Evolutionary conservation across 2,329 filamentous ascomycete genomes (phyloP).

Genomic region (Cordyceps cicadae): DNA sequence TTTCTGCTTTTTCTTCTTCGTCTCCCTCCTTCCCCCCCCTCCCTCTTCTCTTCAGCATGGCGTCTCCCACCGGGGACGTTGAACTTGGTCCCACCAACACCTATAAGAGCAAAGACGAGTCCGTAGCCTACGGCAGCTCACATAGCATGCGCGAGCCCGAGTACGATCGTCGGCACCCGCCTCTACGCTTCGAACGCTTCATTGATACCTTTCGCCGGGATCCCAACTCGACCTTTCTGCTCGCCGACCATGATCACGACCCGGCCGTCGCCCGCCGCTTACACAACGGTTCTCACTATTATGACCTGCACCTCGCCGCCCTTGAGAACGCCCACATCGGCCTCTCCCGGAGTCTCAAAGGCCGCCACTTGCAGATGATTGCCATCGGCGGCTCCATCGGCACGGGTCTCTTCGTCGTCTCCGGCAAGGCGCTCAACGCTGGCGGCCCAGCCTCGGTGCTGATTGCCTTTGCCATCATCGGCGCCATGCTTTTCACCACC

Average conservation of each 20-base stretch:
- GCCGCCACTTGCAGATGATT: constrained; percentile 92
- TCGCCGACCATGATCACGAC: constrained; percentile 37
- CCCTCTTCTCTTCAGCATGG: constrained; percentile 22
- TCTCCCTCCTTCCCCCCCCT: background rate
- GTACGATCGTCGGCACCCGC: constrained; percentile 29
- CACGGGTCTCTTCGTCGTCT: constrained; percentile 81
- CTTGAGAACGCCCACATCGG: constrained; percentile 69
- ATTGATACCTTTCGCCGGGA: constrained; percentile 58
- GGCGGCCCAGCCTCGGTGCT: constrained; percentile 74
- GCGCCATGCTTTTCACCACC: constrained; percentile 83
- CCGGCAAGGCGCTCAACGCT: constrained; percentile 58
- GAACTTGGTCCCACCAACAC: constrained; percentile 50
- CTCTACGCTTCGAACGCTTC: constrained; percentile 31
- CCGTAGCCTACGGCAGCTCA: constrained; percentile 39
- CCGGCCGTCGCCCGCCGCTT: constrained; percentile 17
- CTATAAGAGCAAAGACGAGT: constrained; percentile 52
- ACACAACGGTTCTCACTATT: constrained; percentile 40
- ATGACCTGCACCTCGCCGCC: constrained; percentile 49
- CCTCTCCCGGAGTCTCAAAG: constrained; percentile 69
- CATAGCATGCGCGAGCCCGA: constrained; percentile 44
- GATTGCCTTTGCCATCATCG: constrained; percentile 71
- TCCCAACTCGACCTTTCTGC: constrained; percentile 40
- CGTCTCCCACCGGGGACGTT: constrained; percentile 32
- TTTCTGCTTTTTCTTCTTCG: background rate
- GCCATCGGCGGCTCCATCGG: constrained; percentile 89